These are phyloP conservation scores for Thielaviopsis euricoi DNA, from an alignment of 2,329 filamentous ascomycete species.

Conservation along the genomic window DNA sequence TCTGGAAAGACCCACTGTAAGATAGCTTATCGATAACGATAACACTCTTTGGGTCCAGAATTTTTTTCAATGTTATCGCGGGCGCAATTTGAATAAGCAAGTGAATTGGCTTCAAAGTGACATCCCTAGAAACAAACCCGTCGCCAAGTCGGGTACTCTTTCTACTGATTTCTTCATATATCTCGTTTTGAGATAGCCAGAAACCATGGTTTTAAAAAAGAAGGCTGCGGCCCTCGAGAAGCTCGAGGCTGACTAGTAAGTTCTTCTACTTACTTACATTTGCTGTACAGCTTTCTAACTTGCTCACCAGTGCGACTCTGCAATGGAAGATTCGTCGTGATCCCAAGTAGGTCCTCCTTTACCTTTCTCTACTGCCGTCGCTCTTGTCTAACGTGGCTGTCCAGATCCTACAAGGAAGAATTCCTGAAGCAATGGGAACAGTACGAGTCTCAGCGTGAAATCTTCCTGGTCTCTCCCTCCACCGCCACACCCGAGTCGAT, in stretches of 20 bases:
- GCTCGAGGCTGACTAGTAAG: slow-evolving; percentile 73
- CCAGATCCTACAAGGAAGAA: slow-evolving; percentile 73
- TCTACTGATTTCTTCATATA: background rate
- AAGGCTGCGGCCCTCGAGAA: slow-evolving; percentile 89
- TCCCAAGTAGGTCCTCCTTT: slow-evolving; percentile 51
- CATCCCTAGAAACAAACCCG: background rate
- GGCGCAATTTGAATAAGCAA: background rate
- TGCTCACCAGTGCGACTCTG: slow-evolving; percentile 49
- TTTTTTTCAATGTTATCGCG: slow-evolving; percentile 1
- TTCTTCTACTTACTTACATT: slow-evolving; percentile 4
- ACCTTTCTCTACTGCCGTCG: background rate
- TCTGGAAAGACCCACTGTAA: background rate
- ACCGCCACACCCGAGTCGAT: slow-evolving; percentile 63
- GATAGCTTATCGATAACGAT: slow-evolving; percentile 11
- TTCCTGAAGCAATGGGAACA: slow-evolving; percentile 79
- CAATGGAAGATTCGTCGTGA: slow-evolving; percentile 86
- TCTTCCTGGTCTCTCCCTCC: slow-evolving; percentile 72
- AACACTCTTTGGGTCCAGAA: slow-evolving; percentile 2
- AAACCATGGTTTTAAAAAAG: slow-evolving; percentile 55
- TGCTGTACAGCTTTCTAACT: slow-evolving; percentile 4
- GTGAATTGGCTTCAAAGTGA: background rate
- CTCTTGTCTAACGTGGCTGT: slow-evolving; percentile 9
- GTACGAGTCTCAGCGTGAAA: slow-evolving; percentile 79
- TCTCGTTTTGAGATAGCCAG: too few relatives aligned
- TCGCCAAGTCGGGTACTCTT: background rate